Evolutionary conservation across 75 land plant species (phyloP).

Genomic region (Cryptomeria japonica): DNA sequence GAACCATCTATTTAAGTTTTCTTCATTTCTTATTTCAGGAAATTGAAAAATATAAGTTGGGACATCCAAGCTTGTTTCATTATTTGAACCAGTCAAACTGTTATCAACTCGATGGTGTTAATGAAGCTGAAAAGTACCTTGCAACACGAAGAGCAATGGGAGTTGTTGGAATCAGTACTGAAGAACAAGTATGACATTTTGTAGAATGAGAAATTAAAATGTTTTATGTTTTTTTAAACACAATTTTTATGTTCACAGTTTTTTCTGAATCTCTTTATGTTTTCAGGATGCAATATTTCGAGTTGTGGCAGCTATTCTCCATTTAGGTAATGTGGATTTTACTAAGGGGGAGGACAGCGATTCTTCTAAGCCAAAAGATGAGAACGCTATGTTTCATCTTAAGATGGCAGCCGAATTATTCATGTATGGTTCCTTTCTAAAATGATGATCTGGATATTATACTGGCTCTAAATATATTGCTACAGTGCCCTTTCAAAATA

Average conservation of each 20-base stretch:
- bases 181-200: constrained; percentile 70
- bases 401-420: constrained; percentile 82
- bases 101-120: constrained; percentile 67
- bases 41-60: constrained; percentile 72
- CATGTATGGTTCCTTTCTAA: constrained; percentile 39
- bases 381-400: constrained; percentile 81
- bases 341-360: constrained; percentile 69
- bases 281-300: constrained; percentile 87
- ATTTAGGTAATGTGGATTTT: constrained; percentile 76
- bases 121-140: constrained; percentile 73
- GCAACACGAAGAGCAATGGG: constrained; percentile 94
- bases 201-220: not conserved
- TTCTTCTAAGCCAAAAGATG: constrained; percentile 80
- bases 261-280: not conserved
- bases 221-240: not conserved
- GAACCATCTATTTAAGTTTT: not conserved
- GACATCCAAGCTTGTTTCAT: constrained; percentile 76
- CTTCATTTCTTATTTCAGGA: constrained; percentile 41
- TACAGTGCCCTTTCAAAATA: not conserved
- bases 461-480: not conserved
- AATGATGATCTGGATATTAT: not conserved
- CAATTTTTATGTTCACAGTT: not conserved
- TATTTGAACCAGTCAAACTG: constrained; percentile 90
- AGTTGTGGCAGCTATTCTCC: constrained; percentile 86
- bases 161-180: constrained; percentile 81